phyloP scores from a whole-genome alignment of 768 basidiomycete species.

The Myochromella boudieri region DNA sequence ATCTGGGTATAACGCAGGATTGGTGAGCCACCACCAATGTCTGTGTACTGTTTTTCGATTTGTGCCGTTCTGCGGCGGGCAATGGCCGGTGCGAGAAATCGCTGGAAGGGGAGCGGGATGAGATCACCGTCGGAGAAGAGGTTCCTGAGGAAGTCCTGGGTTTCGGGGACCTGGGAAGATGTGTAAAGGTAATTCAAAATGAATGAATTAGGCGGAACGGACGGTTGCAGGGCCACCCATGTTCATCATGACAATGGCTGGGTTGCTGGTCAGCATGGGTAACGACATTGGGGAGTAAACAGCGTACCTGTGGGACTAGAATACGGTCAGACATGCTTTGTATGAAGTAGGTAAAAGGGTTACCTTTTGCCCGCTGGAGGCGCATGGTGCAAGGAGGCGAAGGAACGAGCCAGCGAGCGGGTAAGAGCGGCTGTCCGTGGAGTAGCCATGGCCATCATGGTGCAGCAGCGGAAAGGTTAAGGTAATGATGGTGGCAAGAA shows the following conservation, averaged over 20 bases:
- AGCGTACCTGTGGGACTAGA: slow-evolving; percentile 61
- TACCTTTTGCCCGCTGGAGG: slow-evolving; percentile 45
- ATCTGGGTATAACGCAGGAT: slow-evolving; percentile 86
- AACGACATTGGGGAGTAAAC: slow-evolving; percentile 1
- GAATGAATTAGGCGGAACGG: slow-evolving; percentile 25
- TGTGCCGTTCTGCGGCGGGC: slow-evolving; percentile 86
- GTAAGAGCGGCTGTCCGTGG: slow-evolving; percentile 13
- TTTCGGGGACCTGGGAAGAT: slow-evolving; percentile 75
- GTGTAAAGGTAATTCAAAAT: slow-evolving; percentile 3
- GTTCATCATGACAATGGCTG: slow-evolving; percentile 94
- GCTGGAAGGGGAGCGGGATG: slow-evolving; percentile 94
- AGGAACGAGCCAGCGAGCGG: slow-evolving; percentile 36
- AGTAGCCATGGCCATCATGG: slow-evolving; percentile 16
- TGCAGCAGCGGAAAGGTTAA: slow-evolving; percentile 10
- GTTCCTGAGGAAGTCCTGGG: slow-evolving; percentile 88
- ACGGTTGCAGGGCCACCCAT: slow-evolving; percentile 98
- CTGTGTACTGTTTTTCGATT: slow-evolving; percentile 93
- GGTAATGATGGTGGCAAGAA: slow-evolving; percentile 19
- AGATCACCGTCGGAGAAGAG: slow-evolving; percentile 92
- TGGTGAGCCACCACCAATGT: slow-evolving; percentile 96
- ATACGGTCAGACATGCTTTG: slow-evolving; percentile 11
- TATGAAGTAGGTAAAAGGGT: slow-evolving; percentile 8
- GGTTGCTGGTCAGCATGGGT: slow-evolving; percentile 14
- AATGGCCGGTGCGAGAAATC: slow-evolving; percentile 81
- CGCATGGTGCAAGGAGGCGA: slow-evolving; percentile 45